phyloP scores from a whole-genome alignment of 1,284 basidiomycete genomes.

The Lentinula novae-zelandiae region DNA sequence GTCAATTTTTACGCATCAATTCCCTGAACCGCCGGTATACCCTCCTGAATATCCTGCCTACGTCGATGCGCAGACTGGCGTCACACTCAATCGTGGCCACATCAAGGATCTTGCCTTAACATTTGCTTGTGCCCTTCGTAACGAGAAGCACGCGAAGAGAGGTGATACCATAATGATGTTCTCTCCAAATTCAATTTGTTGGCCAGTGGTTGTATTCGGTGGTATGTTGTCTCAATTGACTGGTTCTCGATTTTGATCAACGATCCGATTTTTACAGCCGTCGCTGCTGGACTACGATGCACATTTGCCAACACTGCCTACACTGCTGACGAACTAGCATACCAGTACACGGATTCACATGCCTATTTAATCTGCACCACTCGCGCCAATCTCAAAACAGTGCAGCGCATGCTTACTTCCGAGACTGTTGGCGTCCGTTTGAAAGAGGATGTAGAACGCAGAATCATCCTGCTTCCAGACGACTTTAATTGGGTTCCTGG shows the following conservation, averaged over 20 bases:
- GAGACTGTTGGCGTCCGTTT: conserved; percentile 31
- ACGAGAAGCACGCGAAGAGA: conserved; percentile 29
- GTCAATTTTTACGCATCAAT: conserved; percentile 54
- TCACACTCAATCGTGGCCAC: conserved; percentile 51
- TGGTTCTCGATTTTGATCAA: not conserved
- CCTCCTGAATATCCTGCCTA: conserved; percentile 49
- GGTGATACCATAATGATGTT: conserved; percentile 51
- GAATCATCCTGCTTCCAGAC: conserved; percentile 42
- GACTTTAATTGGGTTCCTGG: conserved; percentile 39
- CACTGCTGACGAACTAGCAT: conserved; percentile 39
- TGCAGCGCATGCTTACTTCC: conserved; percentile 36
- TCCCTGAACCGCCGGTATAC: conserved; percentile 36
- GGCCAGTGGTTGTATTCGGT: conserved; percentile 60
- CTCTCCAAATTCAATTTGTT: conserved; percentile 60
- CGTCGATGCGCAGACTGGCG: conserved; percentile 62
- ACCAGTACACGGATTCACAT: conserved; percentile 51
- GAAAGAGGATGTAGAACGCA: conserved; percentile 36
- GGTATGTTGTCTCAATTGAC: conserved; percentile 24
- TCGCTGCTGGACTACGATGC: conserved; percentile 50
- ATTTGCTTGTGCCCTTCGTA: conserved; percentile 51
- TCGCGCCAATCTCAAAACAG: conserved; percentile 44
- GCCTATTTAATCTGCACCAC: conserved; percentile 53
- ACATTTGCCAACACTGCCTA: conserved; percentile 46
- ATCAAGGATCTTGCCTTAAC: conserved; percentile 53
- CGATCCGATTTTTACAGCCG: conserved; percentile 17